These are phyloP conservation scores for Kondoa malvinella DNA, from an alignment of 768 basidiomycete species.

Conservation along the genomic window DNA sequence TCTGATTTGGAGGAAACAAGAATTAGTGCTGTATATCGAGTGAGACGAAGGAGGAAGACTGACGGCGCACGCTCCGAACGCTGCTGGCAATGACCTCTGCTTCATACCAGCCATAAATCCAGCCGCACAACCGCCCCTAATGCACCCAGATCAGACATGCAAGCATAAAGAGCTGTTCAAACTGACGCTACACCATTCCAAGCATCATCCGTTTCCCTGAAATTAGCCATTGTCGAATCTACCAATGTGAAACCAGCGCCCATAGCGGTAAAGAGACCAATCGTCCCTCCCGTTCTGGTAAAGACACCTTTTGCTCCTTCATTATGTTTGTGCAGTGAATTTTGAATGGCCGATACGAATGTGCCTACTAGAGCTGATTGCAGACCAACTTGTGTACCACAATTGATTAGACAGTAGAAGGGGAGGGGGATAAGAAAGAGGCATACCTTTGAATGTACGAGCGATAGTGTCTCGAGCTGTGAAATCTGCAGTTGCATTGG, in stretches of 20 bases:
- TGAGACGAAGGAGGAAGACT: slow-evolving; percentile 41
- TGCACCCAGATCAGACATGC: background rate
- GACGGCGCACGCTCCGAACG: slow-evolving; percentile 19
- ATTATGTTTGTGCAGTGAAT: slow-evolving; percentile 51
- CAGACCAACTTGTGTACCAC: slow-evolving; percentile 23
- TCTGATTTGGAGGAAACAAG: background rate
- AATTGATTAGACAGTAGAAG: background rate
- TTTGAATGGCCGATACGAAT: slow-evolving; percentile 45
- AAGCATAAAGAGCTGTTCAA: background rate
- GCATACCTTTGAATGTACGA: background rate
- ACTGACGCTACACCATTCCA: slow-evolving; percentile 51
- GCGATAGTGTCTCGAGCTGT: background rate
- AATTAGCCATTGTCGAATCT: slow-evolving; percentile 63
- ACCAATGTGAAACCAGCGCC: slow-evolving; percentile 70
- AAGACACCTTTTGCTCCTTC: slow-evolving; percentile 69
- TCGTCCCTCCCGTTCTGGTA: slow-evolving; percentile 71
- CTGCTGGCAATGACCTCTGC: slow-evolving; percentile 12
- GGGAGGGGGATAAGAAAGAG: background rate
- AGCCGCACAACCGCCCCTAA: slow-evolving; percentile 65
- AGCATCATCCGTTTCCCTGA: slow-evolving; percentile 58
- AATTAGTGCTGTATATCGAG: too few relatives aligned
- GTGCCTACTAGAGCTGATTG: slow-evolving; percentile 34
- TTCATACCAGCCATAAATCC: slow-evolving; percentile 70
- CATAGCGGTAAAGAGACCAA: slow-evolving; percentile 85
- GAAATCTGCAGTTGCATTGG: background rate